phyloP scores from a whole-genome alignment of 495 filamentous ascomycete genomes.

The Trichocladium uniseriatum region DNA sequence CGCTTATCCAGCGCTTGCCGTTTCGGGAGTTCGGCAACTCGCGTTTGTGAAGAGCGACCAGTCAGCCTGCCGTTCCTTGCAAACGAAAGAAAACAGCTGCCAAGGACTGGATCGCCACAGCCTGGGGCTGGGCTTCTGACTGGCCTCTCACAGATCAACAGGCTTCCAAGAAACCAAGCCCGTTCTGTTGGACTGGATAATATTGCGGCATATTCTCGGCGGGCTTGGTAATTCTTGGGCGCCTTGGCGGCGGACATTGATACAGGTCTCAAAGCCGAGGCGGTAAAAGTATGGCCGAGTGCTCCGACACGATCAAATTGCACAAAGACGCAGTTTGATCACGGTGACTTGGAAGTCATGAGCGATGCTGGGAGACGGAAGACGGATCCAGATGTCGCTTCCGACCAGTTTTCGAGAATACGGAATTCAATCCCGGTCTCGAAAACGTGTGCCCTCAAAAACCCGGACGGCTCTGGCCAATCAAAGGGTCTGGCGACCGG shows the following conservation, averaged over 20 bases:
- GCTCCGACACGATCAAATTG: neutral
- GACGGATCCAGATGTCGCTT: no score
- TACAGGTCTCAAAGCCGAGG: constrained; percentile 5
- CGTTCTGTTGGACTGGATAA: neutral
- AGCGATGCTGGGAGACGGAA: no score
- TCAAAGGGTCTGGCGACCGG: no score
- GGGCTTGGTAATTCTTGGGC: constrained; percentile 5
- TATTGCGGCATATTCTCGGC: constrained; percentile 6
- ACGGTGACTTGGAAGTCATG: no score
- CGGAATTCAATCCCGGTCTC: no score
- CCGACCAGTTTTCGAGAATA: no score
- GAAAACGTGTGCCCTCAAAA: no score
- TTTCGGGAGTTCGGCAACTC: neutral
- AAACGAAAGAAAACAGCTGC: neutral
- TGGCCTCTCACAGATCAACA: neutral
- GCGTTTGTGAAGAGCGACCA: neutral
- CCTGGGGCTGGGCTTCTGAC: neutral
- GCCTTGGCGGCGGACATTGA: neutral
- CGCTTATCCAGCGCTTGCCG: neutral
- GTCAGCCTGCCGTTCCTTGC: neutral
- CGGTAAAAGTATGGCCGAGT: constrained; percentile 1
- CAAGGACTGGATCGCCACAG: neutral
- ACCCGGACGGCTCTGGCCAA: no score
- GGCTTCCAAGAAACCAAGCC: neutral
- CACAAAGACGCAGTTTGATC: neutral